Evolutionary conservation across 2,329 filamentous ascomycete genomes (phyloP), one percentile per base, ranked within the genome.

Genomic region (Nemania serpens): DNA sequence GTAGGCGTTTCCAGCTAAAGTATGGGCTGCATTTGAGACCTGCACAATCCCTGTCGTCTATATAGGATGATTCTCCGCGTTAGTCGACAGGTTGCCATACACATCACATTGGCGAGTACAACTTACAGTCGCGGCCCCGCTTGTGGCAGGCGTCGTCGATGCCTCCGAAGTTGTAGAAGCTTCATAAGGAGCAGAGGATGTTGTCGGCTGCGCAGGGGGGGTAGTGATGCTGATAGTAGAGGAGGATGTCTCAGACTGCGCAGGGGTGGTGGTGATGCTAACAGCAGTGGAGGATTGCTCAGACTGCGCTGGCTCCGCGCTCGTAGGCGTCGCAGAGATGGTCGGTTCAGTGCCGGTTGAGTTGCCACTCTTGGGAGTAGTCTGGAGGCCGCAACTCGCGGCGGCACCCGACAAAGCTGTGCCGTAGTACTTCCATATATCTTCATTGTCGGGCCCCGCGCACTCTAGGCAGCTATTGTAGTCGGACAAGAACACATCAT

Each of bases 401-500:
- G 37, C 58, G 33, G 49, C 42, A 25, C 58, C 46, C 12, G 58
- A 50, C 15, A 59, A 17, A 13, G 51, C 47, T 10, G 20, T 18
- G 20, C 58, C 51, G n/a, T 59, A 59, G 33, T 45, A 42, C 22
- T 59, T 50, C 58, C 58, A 59, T 17, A 59, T 59, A 10, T 59
- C 46, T 20, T 37, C 18, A 15, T 55, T 59, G 29, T 59, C 51
- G 7, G 58, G 51, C 5, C 58, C 58, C 2, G 58, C 52, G 22
- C 58, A 59, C 39, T 50, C n/a, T n/a, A 59, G 12, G 33, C 58
- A 59, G n/a, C 20, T 51, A 3, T 45, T 29, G 4, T 59, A 59
- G 46, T 55, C 45, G 51, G 34, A 9, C 15, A 55, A 29, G 39
- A 59, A 59, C 9, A 17, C 58, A 10, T 51, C 33, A 22, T 59